These are phyloP conservation scores for Hydrangea macrophylla DNA, from an alignment of 148 eudicot genomes.

Conservation along the genomic window DNA sequence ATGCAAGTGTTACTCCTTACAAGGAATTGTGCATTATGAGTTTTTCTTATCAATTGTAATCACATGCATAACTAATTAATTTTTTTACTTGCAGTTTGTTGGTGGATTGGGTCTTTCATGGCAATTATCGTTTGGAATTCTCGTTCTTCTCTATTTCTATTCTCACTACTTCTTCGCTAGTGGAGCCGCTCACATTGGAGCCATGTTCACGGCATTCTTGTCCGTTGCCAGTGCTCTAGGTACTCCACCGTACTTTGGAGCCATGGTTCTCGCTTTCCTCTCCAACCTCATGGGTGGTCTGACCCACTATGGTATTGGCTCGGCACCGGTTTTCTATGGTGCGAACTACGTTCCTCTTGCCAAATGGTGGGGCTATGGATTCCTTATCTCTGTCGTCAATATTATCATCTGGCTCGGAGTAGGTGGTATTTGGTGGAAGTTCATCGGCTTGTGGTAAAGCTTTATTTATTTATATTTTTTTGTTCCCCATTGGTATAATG, in stretches of 20 bases:
- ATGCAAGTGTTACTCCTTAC: neutral
- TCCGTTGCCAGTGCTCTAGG: slow-evolving; percentile 95
- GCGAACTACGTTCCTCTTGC: slow-evolving; percentile 91
- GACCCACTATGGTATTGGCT: slow-evolving; percentile 94
- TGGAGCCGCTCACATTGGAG: slow-evolving; percentile 99
- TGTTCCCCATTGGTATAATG: slow-evolving; percentile 1
- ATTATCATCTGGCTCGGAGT: slow-evolving; percentile 93
- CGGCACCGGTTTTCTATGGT: slow-evolving; percentile 93
- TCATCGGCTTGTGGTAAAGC: slow-evolving; percentile 79
- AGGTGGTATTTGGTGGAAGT: slow-evolving; percentile 97
- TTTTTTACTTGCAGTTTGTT: slow-evolving; percentile 64
- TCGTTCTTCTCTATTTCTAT: slow-evolving; percentile 91
- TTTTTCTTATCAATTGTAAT: too few species aligned
- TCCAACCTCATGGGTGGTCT: slow-evolving; percentile 98
- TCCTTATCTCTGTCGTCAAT: slow-evolving; percentile 78
- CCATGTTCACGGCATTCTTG: slow-evolving; percentile 94
- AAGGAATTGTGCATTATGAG: neutral
- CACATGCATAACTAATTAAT: slow-evolving; percentile 3
- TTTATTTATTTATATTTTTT: slow-evolving; percentile 8
- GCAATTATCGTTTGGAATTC: slow-evolving; percentile 91
- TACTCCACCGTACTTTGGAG: slow-evolving; percentile 81
- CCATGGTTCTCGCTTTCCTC: slow-evolving; percentile 80
- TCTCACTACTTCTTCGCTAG: slow-evolving; percentile 98
- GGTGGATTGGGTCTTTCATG: slow-evolving; percentile 95
- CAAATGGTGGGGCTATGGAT: slow-evolving; percentile 97